Conservation (phyloP, 805 yeast species). For the Kurtzmaniella cleridarum region DNA sequence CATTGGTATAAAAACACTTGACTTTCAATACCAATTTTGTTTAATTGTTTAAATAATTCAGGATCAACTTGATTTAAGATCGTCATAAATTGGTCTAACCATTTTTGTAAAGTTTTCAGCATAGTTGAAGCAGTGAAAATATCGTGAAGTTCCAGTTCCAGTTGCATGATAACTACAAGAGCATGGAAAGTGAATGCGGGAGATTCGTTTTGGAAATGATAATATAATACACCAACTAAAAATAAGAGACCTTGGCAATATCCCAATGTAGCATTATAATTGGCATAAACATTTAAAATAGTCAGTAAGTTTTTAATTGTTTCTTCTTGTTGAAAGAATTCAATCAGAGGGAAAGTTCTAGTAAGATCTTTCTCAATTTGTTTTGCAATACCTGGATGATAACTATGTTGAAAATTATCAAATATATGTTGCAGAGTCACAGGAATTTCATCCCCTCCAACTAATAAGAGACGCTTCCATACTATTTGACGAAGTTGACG, state of each 20-base stretch:
- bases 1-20: constrained; percentile 55
- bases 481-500: constrained; percentile 36
- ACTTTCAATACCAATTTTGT: constrained; percentile 31
- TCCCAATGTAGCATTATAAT: constrained; percentile 61
- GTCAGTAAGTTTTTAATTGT: constrained; percentile 46
- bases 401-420: constrained; percentile 39
- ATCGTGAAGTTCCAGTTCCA: constrained; percentile 45
- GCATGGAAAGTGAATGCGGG: constrained; percentile 43
- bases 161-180: constrained; percentile 53
- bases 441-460: constrained; percentile 26
- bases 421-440: constrained; percentile 27
- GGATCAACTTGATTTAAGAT: constrained; percentile 38
- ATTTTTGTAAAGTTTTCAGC: constrained; percentile 48
- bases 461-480: constrained; percentile 38
- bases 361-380: constrained; percentile 54
- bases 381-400: constrained; percentile 30
- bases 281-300: constrained; percentile 56
- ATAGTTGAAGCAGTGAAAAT: constrained; percentile 46
- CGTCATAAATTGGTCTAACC: constrained; percentile 47
- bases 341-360: constrained; percentile 54
- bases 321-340: constrained; percentile 38
- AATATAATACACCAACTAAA: constrained; percentile 53
- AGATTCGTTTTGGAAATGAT: constrained; percentile 26
- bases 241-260: constrained; percentile 66
- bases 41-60: constrained; percentile 40